phyloP scores from a whole-genome alignment of 1,284 basidiomycete species.

The Irpex lacteus region DNA sequence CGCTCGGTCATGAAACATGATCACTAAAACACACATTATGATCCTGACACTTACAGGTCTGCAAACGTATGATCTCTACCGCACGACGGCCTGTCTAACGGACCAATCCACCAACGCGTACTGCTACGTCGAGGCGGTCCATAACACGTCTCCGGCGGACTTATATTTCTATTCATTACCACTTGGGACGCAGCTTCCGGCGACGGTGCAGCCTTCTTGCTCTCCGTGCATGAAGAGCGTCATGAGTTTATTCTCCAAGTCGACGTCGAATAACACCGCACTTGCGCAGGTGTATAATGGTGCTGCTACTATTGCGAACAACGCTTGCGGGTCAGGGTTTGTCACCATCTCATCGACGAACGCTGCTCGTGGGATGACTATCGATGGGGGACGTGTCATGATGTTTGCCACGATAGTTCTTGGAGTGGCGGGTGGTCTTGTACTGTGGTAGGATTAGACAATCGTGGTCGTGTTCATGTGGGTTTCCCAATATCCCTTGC shows the following conservation, averaged over 20 bases:
- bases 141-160: slow-evolving; percentile 51
- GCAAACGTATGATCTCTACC: slow-evolving; percentile 56
- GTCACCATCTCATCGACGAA: slow-evolving; percentile 22
- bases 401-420: background rate
- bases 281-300: slow-evolving; percentile 39
- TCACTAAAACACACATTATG: background rate
- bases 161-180: slow-evolving; percentile 66
- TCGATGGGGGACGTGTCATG: background rate
- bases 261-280: slow-evolving; percentile 18
- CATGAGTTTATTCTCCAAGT: slow-evolving; percentile 44
- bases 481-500: background rate
- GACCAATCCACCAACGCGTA: slow-evolving; percentile 57
- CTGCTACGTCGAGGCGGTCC: slow-evolving; percentile 67
- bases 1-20: background rate
- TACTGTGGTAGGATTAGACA: background rate
- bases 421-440: background rate
- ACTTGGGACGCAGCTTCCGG: slow-evolving; percentile 50
- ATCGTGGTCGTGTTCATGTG: background rate
- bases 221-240: slow-evolving; percentile 55
- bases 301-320: slow-evolving; percentile 32
- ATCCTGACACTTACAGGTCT: slow-evolving; percentile 40
- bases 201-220: slow-evolving; percentile 47
- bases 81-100: slow-evolving; percentile 50
- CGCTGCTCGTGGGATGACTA: background rate
- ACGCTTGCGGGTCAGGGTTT: slow-evolving; percentile 34